Evolutionary conservation across 768 basidiomycete species (phyloP).

Genomic region (Mycena maculata): DNA sequence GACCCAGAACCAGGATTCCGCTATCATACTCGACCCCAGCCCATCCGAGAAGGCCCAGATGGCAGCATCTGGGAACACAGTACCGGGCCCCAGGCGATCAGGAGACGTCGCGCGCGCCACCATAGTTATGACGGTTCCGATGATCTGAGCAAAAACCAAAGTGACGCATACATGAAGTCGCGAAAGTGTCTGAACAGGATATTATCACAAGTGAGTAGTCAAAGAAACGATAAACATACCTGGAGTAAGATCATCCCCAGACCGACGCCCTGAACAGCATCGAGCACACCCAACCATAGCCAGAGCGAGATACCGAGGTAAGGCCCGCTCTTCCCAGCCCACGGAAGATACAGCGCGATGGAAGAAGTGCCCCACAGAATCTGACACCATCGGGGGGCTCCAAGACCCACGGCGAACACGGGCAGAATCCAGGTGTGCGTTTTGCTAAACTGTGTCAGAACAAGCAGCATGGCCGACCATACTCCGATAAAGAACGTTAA

Average conservation of each 20-base stretch:
- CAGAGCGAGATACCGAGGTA: constrained; percentile 92
- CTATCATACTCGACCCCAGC: constrained; percentile 86
- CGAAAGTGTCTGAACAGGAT: constrained; percentile 79
- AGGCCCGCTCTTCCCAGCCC: constrained; percentile 88
- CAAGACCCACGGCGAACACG: constrained; percentile 94
- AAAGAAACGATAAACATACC: constrained; percentile 48
- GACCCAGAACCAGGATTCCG: constrained; percentile 90
- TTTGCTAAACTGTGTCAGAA: constrained; percentile 89
- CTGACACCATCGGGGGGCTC: constrained; percentile 96
- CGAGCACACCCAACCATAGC: constrained; percentile 95
- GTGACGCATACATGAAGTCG: constrained; percentile 95
- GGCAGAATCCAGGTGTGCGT: constrained; percentile 97
- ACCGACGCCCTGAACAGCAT: constrained; percentile 94
- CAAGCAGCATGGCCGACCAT: constrained; percentile 79
- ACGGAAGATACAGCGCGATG: constrained; percentile 91
- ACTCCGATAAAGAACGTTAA: constrained; percentile 87
- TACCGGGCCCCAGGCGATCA: constrained; percentile 85
- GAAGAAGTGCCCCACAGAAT: constrained; percentile 98
- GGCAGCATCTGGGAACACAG: constrained; percentile 92
- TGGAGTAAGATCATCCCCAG: constrained; percentile 91
- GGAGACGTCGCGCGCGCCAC: constrained; percentile 92
- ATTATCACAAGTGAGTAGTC: constrained; percentile 26
- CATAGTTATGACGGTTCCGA: constrained; percentile 93
- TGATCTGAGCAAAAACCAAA: constrained; percentile 88
- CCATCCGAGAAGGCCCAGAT: constrained; percentile 88